Evolutionary conservation across 169 alveolate species (phyloP).

Genomic region (Pseudocohnilembus persalinus): DNA sequence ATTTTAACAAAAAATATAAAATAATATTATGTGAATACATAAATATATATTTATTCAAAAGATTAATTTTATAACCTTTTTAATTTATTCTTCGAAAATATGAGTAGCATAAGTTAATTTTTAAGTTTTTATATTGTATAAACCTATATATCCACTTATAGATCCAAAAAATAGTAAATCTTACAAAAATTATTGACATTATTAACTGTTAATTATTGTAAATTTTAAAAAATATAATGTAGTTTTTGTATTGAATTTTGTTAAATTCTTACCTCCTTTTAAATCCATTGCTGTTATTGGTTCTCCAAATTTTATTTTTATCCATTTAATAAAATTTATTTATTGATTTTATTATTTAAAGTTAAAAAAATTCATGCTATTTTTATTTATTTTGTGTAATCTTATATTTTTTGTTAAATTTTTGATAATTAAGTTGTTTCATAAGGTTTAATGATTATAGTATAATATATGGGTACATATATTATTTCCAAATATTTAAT

Average conservation of each 20-base stretch:
- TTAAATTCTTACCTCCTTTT: background rate
- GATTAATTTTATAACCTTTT: slow-evolving; percentile 29
- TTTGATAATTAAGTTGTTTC: too few species aligned
- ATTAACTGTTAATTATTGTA: background rate
- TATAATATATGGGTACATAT: too few species aligned
- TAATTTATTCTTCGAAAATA: slow-evolving; percentile 43
- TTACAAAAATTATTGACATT: background rate
- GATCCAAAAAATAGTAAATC: slow-evolving; percentile 37
- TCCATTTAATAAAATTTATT: slow-evolving; percentile 27
- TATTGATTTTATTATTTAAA: too few species aligned
- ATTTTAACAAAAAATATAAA: slow-evolving; percentile 8
- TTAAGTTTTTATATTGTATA: background rate
- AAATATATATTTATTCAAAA: too few species aligned
- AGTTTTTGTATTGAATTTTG: background rate
- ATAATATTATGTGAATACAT: too few species aligned
- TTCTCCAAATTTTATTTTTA: slow-evolving; percentile 43
- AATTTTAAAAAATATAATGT: background rate
- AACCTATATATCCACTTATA: slow-evolving; percentile 43
- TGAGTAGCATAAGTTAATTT: slow-evolving; percentile 34
- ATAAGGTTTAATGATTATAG: too few species aligned
- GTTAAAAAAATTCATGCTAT: too few species aligned
- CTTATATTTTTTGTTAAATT: too few species aligned
- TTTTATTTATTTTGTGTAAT: too few species aligned
- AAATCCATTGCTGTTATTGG: slow-evolving; percentile 41
- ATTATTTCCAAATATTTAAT: too few species aligned